Evolutionary conservation across 2,329 filamentous ascomycete species (phyloP).

Genomic region (Fonsecaea pugnacius): DNA sequence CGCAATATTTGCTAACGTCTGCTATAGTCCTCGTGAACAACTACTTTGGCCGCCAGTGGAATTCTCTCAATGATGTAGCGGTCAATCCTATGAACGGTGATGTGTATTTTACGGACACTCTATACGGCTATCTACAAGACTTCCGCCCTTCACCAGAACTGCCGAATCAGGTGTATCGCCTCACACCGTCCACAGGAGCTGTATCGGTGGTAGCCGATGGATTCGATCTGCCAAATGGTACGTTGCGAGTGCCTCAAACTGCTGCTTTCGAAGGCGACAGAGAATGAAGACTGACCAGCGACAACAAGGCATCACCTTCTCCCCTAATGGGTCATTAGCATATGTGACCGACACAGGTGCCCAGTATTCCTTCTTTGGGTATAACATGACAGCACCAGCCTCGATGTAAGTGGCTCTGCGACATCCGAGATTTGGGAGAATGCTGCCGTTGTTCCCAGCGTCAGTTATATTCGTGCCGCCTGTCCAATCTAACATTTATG

Average conservation of each 20-base stretch:
- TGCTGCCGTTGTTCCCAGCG: not conserved
- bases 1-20: not conserved
- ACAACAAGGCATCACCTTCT: conserved; percentile 39
- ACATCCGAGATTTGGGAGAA: too few relatives aligned
- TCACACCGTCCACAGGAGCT: conserved; percentile 47
- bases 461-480: not conserved
- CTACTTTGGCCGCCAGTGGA: conserved; percentile 58
- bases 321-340: conserved; percentile 42
- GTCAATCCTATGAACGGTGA: conserved; percentile 35
- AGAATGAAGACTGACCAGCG: not conserved
- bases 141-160: conserved; percentile 52
- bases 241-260: conserved; percentile 32
- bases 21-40: conserved; percentile 58
- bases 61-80: conserved; percentile 37
- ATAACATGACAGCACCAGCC: conserved; percentile 31
- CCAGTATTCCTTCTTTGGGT: conserved; percentile 29
- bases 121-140: conserved; percentile 51
- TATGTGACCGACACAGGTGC: conserved; percentile 37
- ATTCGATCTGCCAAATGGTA: conserved; percentile 51
- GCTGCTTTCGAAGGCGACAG: not conserved
- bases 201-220: conserved; percentile 56
- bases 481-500: conserved; percentile 6
- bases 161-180: conserved; percentile 57
- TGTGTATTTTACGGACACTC: conserved; percentile 39
- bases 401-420: conserved; percentile 26